Conservation (phyloP, 768 basidiomycete genomes). For the Pluteus cervinus region DNA sequence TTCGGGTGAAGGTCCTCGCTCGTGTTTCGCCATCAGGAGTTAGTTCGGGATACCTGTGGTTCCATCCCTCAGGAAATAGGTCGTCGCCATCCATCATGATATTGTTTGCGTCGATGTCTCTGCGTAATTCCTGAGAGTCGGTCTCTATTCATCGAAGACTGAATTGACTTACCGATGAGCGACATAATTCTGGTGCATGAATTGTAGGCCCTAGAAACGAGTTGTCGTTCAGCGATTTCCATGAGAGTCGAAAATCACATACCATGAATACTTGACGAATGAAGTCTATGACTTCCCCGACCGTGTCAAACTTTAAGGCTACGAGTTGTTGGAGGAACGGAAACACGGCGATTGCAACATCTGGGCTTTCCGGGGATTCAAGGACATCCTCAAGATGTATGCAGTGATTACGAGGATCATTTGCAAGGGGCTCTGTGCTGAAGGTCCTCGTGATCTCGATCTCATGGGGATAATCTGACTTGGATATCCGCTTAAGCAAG, state of each 20-base stretch:
- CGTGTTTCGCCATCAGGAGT: constrained; percentile 12
- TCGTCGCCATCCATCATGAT: constrained; percentile 20
- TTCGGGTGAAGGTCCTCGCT: constrained; percentile 12
- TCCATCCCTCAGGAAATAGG: constrained; percentile 14
- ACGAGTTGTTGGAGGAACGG: constrained; percentile 17
- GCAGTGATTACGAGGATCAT: constrained; percentile 27
- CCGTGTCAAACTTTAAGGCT: constrained; percentile 18
- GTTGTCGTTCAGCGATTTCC: background rate
- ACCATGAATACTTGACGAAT: constrained; percentile 22
- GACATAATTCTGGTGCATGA: constrained; percentile 25
- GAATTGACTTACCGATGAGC: constrained; percentile 19
- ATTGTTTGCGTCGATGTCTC: constrained; percentile 23
- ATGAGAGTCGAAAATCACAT: background rate
- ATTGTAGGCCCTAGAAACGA: constrained; percentile 22
- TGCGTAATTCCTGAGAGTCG: constrained; percentile 6
- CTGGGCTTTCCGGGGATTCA: constrained; percentile 13
- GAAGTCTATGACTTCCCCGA: constrained; percentile 25
- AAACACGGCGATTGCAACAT: constrained; percentile 19
- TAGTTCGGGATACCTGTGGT: constrained; percentile 11
- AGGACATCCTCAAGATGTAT: constrained; percentile 22
- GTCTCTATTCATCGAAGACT: background rate
- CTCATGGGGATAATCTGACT: no score
- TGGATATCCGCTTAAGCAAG: constrained; percentile 19
- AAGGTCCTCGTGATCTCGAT: constrained; percentile 22
- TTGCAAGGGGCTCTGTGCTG: constrained; percentile 6